Conservation (phyloP, 148 eudicot species). For the Spergularia bocconei region DNA sequence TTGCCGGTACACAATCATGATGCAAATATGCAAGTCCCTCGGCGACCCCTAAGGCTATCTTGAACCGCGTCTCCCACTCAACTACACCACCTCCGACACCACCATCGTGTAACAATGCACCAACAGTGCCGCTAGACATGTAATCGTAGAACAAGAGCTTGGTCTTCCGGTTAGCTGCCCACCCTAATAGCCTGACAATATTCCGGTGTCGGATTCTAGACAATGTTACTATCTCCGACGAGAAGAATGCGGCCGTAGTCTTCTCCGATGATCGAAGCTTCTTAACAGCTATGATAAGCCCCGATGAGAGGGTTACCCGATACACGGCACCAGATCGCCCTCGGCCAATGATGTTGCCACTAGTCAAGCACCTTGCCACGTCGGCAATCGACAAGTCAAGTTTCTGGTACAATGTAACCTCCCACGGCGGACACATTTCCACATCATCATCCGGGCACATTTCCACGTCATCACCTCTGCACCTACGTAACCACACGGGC, state of each 20-base stretch:
- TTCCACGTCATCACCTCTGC: constrained; percentile 20
- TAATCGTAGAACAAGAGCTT: constrained; percentile 78
- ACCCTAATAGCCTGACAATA: constrained; percentile 69
- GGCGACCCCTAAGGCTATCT: constrained; percentile 80
- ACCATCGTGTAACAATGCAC: constrained; percentile 57
- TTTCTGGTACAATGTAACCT: constrained; percentile 76
- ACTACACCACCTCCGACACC: constrained; percentile 31
- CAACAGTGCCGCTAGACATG: constrained; percentile 65
- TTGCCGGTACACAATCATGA: constrained; percentile 78
- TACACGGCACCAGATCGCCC: constrained; percentile 75
- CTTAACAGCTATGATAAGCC: constrained; percentile 55
- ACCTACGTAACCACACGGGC: constrained; percentile 24
- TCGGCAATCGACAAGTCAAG: constrained; percentile 74
- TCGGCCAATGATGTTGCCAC: constrained; percentile 56
- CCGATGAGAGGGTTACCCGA: constrained; percentile 37
- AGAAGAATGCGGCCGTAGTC: constrained; percentile 49
- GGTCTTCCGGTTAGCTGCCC: constrained; percentile 69
- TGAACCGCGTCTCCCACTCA: constrained; percentile 74
- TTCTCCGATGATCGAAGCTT: constrained; percentile 60
- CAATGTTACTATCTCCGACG: constrained; percentile 78
- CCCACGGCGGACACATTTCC: constrained; percentile 89
- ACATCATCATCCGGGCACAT: constrained; percentile 41
- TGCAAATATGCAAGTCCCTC: constrained; percentile 88
- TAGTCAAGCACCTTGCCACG: constrained; percentile 52
- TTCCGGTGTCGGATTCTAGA: constrained; percentile 79